Percentiles rank a stretch among this genome's conserved stretches.
Evolutionary conservation across 2,329 filamentous ascomycete species (phyloP).

Genomic region (Xylaria arbuscula): DNA sequence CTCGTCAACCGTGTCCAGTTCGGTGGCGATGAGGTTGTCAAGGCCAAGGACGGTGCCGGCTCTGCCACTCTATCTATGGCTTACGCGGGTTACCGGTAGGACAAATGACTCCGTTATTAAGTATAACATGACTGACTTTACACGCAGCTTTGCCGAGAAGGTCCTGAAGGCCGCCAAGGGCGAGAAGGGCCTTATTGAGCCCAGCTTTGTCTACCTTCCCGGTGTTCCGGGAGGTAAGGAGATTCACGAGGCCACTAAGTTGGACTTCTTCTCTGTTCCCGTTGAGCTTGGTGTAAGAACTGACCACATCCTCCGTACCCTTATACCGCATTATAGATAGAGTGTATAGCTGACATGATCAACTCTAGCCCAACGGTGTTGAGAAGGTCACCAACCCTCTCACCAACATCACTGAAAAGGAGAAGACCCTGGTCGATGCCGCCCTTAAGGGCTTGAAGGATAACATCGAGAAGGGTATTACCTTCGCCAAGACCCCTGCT

Average conservation of each 20-base stretch:
- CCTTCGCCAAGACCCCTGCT: constrained; percentile 87
- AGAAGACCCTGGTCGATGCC: constrained; percentile 86
- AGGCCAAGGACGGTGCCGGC: constrained; percentile 91
- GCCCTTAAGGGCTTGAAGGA: constrained; percentile 82
- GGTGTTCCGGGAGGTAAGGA: constrained; percentile 89
- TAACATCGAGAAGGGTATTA: constrained; percentile 94
- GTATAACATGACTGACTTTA: constrained; percentile 33
- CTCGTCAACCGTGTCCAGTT: constrained; percentile 97
- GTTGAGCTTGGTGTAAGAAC: constrained; percentile 90
- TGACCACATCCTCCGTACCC: constrained; percentile 3
- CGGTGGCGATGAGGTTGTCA: constrained; percentile 95
- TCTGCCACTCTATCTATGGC: constrained; percentile 95
- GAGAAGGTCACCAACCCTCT: constrained; percentile 88
- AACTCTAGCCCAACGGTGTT: constrained; percentile 78
- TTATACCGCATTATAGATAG: constrained; percentile 1
- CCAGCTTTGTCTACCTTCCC: constrained; percentile 94
- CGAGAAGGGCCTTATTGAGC: constrained; percentile 92
- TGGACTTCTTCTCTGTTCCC: constrained; percentile 96
- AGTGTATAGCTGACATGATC: constrained; percentile 37
- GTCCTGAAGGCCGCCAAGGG: constrained; percentile 89
- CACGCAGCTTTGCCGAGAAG: constrained; percentile 86
- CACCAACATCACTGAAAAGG: constrained; percentile 80
- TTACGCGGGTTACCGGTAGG: constrained; percentile 90
- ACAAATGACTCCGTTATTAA: constrained; percentile 14
- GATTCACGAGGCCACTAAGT: constrained; percentile 83